phyloP scores from a whole-genome alignment of 495 filamentous ascomycete genomes.

The Parathielavia hyrcaniae region DNA sequence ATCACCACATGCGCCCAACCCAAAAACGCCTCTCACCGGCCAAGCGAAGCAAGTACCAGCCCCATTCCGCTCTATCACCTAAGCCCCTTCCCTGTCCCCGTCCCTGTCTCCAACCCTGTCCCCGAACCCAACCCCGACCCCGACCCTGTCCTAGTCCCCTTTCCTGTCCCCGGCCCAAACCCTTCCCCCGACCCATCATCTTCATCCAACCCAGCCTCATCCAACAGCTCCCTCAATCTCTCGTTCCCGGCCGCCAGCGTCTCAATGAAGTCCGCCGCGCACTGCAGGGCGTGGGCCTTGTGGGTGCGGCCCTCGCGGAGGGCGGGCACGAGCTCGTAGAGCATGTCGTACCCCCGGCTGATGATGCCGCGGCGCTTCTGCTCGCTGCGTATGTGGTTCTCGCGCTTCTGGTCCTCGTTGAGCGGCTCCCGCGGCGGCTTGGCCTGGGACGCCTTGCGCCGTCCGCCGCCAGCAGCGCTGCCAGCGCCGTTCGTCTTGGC shows the following conservation, averaged over 20 bases:
- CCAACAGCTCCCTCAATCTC: constrained; percentile 41
- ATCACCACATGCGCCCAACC: no score
- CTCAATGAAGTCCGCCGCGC: constrained; percentile 68
- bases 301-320: constrained; percentile 64
- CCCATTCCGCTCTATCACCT: no score
- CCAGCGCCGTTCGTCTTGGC: not conserved
- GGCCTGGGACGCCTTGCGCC: constrained; percentile 38
- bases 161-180: no score
- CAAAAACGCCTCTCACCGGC: no score
- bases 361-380: constrained; percentile 78
- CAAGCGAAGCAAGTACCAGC: no score
- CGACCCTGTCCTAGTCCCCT: no score
- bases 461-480: no score
- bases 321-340: constrained; percentile 64
- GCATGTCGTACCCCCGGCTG: constrained; percentile 67
- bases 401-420: constrained; percentile 74
- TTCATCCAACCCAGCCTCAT: constrained; percentile 4
- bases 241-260: constrained; percentile 63
- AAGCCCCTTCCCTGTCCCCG: no score
- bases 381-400: constrained; percentile 85
- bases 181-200: not conserved
- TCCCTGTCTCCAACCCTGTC: no score
- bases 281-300: constrained; percentile 69
- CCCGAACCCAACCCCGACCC: no score
- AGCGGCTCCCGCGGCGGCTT: constrained; percentile 60